Evolutionary conservation across 139 green algal genomes (phyloP).

Genomic region (Micractinium sp.): DNA sequence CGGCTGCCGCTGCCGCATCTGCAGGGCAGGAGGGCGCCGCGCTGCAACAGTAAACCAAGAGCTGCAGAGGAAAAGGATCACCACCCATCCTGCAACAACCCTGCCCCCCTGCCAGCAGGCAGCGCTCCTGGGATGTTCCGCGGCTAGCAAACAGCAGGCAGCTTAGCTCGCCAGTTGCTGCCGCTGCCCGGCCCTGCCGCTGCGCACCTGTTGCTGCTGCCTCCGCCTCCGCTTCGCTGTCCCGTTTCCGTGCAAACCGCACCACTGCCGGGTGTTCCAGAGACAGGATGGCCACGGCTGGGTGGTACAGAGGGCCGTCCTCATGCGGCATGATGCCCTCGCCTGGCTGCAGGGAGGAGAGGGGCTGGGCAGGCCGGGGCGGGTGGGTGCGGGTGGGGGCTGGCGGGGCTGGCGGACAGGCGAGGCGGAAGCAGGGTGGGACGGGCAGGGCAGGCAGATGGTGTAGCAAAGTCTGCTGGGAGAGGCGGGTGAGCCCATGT

Average conservation of each 20-base stretch:
- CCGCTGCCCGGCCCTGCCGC: not conserved
- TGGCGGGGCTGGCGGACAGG: too few species aligned
- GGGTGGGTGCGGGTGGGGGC: too few species aligned
- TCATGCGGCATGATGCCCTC: conserved; percentile 37
- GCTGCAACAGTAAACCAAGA: not conserved
- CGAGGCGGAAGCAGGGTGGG: too few species aligned
- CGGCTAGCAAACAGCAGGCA: too few species aligned
- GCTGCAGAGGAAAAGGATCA: too few species aligned
- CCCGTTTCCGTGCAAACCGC: conserved; percentile 35
- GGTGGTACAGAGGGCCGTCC: conserved; percentile 45
- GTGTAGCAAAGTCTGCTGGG: too few species aligned
- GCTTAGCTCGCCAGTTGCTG: not conserved
- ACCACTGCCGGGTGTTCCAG: conserved; percentile 29
- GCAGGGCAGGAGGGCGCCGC: not conserved
- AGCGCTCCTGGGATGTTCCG: too few species aligned
- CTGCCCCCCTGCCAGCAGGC: too few species aligned
- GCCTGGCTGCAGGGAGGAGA: not conserved
- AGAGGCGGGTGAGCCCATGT: too few species aligned
- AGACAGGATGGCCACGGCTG: conserved; percentile 38
- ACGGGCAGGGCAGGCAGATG: too few species aligned
- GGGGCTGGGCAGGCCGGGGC: too few species aligned
- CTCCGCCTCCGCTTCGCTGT: not conserved
- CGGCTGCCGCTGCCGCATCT: conserved; percentile 27
- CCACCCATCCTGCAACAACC: too few species aligned
- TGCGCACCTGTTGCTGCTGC: not conserved